Percentiles rank a stretch among this genome's conserved stretches.
Conservation (phyloP, 805 yeast genomes). For the Saccharomyces cerevisiae region DNA sequence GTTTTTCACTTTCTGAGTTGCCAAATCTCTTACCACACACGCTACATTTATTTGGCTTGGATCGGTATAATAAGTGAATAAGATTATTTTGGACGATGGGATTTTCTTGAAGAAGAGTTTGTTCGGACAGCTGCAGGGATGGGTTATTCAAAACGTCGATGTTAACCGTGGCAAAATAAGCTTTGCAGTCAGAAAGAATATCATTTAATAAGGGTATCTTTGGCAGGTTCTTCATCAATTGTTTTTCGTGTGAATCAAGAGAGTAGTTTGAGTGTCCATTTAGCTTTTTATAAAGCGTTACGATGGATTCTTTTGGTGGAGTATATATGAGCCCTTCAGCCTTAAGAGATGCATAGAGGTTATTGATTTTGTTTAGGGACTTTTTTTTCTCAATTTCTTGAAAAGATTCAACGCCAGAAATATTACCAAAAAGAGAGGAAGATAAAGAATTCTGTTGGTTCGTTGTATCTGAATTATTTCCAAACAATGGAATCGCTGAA, state of each 20-base stretch:
- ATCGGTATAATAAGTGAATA: conserved; percentile 25
- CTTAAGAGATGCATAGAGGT: conserved; percentile 16
- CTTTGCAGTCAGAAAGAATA: conserved; percentile 26
- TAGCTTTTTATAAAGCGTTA: conserved; percentile 19
- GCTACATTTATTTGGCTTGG: conserved; percentile 71
- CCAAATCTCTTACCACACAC: conserved; percentile 84
- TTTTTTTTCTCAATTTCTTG: conserved; percentile 13
- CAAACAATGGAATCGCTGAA: conserved; percentile 12
- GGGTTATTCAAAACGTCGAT: conserved; percentile 24
- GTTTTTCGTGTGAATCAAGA: conserved; percentile 2
- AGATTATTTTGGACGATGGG: conserved; percentile 24
- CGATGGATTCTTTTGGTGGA: conserved; percentile 25
- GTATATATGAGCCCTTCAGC: conserved; percentile 18
- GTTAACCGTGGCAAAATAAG: conserved; percentile 25
- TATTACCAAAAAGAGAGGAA: conserved; percentile 19
- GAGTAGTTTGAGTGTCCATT: conserved; percentile 5
- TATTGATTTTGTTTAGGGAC: conserved; percentile 14
- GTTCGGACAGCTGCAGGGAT: conserved; percentile 27
- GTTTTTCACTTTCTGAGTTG: conserved; percentile 46
- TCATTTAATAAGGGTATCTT: conserved; percentile 16
- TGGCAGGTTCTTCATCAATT: conserved; percentile 13
- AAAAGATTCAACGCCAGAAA: conserved; percentile 8
- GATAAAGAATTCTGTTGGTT: conserved; percentile 11
- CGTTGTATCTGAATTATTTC: conserved; percentile 3
- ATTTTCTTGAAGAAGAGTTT: conserved; percentile 26